Evolutionary conservation across 352 stramenopile species (phyloP), one percentile per base, ranked within the genome.

Genomic region (Globisporangium nodosum): DNA sequence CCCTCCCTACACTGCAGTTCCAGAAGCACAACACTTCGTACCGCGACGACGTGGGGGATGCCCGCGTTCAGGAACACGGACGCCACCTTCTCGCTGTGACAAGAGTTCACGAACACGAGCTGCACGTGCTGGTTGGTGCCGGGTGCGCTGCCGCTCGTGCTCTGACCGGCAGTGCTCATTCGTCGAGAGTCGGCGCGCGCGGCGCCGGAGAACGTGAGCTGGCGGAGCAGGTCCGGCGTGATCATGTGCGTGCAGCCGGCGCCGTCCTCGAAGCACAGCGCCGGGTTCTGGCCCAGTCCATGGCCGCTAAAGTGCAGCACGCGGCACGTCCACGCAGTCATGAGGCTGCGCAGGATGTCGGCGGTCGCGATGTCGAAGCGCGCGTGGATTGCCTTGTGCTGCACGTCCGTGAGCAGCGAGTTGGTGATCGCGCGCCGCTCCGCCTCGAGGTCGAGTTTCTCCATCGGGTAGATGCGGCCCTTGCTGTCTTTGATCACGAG

Each of bases 21-120:
- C 5, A 33, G 16, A 35, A 2, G 6, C 12, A 13, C n/a, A 46
- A 8, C 8, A 13, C 9, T n/a, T 12, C 49, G 24, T 66, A 96
- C 84, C 6, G 88, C 89, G n/a, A 97, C 85, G 8, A 97, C 88
- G 60, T 97, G 88, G 2, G 85, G 87, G 39, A 97, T 93, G 7
- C 89, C 90, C 2, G 88, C 90, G 37, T 90, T 83, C 35, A 96
- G 69, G 49, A 97, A 97, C 1, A 94, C 86, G 2, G 81, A 85
- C 2, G 88, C 90, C n/a, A 90, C 84, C 45, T 80, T 78, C 61
- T 97, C 75, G 52, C 81, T 95, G 62, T 95, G 82, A 46, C 90
- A 91, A 7, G 83, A 87, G 55, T 90, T 93, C 40, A 93, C 81
- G 66, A 91, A 93, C 15, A 93, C 83, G 47, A 93, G 70, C 47